These are phyloP conservation scores for Cyberlindnera nakhonratchasimensis DNA, from an alignment of 805 yeast species.

Conservation along the genomic window DNA sequence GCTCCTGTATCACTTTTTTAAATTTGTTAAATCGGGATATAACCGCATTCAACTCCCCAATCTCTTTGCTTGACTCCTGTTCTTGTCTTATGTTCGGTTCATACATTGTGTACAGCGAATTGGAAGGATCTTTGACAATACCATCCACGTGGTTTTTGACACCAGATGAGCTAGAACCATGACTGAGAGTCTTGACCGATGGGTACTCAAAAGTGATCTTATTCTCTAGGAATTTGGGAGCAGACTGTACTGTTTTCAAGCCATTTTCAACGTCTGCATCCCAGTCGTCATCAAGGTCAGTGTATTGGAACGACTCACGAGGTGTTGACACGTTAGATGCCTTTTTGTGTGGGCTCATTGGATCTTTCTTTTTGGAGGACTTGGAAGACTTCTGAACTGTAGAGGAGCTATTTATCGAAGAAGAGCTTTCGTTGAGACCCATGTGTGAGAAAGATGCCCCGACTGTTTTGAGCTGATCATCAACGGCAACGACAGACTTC, in stretches of 20 bases:
- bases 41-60: slow-evolving; percentile 54
- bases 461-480: slow-evolving; percentile 36
- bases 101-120: slow-evolving; percentile 37
- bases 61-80: slow-evolving; percentile 40
- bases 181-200: slow-evolving; percentile 24
- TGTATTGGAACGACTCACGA: slow-evolving; percentile 39
- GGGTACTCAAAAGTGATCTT: slow-evolving; percentile 29
- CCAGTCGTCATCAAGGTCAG: slow-evolving; percentile 90
- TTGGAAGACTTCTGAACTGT: slow-evolving; percentile 18
- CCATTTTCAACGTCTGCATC: slow-evolving; percentile 65
- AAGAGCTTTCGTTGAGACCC: slow-evolving; percentile 31
- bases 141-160: slow-evolving; percentile 22
- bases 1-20: slow-evolving; percentile 52
- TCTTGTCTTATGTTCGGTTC: slow-evolving; percentile 41
- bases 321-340: slow-evolving; percentile 22
- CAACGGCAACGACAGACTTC: slow-evolving; percentile 31
- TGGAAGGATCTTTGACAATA: slow-evolving; percentile 29
- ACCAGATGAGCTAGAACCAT: slow-evolving; percentile 19
- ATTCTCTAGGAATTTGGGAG: slow-evolving; percentile 31
- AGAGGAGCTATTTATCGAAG: slow-evolving; percentile 11
- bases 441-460: slow-evolving; percentile 58
- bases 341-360: slow-evolving; percentile 10
- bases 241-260: slow-evolving; percentile 22
- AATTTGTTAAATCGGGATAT: slow-evolving; percentile 64
- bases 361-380: slow-evolving; percentile 9